phyloP scores from a whole-genome alignment of 371 early-diverging fungal genomes.

The Zopfochytrium polystomum region DNA sequence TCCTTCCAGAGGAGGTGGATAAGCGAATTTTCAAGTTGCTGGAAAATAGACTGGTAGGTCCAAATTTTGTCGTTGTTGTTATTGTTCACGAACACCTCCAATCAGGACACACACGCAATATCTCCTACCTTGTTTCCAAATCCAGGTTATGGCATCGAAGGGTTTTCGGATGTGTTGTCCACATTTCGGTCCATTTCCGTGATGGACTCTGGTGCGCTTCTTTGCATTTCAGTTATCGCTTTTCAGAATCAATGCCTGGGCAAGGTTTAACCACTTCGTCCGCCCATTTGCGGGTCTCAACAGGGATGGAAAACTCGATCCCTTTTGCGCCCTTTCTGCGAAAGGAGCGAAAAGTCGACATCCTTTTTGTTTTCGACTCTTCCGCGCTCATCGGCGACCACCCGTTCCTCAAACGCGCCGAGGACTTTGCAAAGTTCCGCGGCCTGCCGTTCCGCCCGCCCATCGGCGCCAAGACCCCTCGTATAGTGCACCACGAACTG shows the following conservation, averaged over 20 bases:
- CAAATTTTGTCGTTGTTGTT: background rate
- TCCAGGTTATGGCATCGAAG: constrained; percentile 9
- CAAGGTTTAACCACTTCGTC: background rate
- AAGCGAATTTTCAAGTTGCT: constrained; percentile 11
- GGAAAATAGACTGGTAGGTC: constrained; percentile 22
- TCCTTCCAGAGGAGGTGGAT: constrained; percentile 14
- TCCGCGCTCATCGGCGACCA: constrained; percentile 24
- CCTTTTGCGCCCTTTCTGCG: constrained; percentile 38
- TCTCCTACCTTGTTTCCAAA: constrained; percentile 31
- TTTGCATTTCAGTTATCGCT: background rate
- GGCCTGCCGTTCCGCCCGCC: constrained; percentile 4
- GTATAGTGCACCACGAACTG: background rate
- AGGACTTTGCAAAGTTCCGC: constrained; percentile 16
- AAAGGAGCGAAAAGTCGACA: constrained; percentile 24
- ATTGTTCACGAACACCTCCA: background rate
- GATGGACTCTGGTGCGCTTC: constrained; percentile 26
- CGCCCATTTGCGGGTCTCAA: background rate
- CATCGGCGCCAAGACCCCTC: constrained; percentile 1
- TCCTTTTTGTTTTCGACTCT: constrained; percentile 33
- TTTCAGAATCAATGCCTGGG: too few relatives aligned
- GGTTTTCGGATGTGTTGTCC: constrained; percentile 11
- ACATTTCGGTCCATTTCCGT: constrained; percentile 9
- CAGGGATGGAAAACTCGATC: constrained; percentile 36
- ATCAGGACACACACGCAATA: constrained; percentile 29
- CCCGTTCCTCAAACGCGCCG: constrained; percentile 27